These are phyloP conservation scores for Starmerella floricola DNA, from an alignment of 805 yeast species.

Conservation along the genomic window DNA sequence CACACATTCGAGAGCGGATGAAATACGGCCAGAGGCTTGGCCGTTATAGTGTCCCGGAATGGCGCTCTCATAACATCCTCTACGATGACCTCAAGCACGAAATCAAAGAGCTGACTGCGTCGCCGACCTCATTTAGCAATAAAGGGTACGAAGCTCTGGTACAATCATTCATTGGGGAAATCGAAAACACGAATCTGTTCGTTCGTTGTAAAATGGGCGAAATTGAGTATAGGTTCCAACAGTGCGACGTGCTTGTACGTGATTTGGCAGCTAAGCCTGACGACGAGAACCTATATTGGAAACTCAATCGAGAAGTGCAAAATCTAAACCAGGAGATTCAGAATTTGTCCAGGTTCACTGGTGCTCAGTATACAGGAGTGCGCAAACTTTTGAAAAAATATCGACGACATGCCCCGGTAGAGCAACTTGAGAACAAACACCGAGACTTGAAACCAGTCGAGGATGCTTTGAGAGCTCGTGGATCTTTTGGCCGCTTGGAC, in stretches of 20 bases:
- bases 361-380: conserved; percentile 60
- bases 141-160: conserved; percentile 12
- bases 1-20: conserved; percentile 35
- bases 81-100: conserved; percentile 62
- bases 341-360: conserved; percentile 54
- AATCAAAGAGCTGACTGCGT: conserved; percentile 45
- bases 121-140: conserved; percentile 5
- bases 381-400: conserved; percentile 64
- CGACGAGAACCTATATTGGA: conserved; percentile 14
- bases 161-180: conserved; percentile 17
- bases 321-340: conserved; percentile 43
- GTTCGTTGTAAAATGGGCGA: conserved; percentile 59
- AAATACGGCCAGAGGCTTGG: conserved; percentile 73
- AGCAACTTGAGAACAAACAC: conserved; percentile 22
- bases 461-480: conserved; percentile 33
- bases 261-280: background rate
- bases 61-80: conserved; percentile 74
- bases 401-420: conserved; percentile 35
- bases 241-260: conserved; percentile 31
- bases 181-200: conserved; percentile 38
- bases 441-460: conserved; percentile 20
- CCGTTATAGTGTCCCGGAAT: conserved; percentile 71
- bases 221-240: conserved; percentile 40
- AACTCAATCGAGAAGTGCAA: conserved; percentile 31
- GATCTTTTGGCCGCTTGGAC: conserved; percentile 50